phyloP scores from a whole-genome alignment of 139 green algal genomes.

The Tetraselmis chui region DNA sequence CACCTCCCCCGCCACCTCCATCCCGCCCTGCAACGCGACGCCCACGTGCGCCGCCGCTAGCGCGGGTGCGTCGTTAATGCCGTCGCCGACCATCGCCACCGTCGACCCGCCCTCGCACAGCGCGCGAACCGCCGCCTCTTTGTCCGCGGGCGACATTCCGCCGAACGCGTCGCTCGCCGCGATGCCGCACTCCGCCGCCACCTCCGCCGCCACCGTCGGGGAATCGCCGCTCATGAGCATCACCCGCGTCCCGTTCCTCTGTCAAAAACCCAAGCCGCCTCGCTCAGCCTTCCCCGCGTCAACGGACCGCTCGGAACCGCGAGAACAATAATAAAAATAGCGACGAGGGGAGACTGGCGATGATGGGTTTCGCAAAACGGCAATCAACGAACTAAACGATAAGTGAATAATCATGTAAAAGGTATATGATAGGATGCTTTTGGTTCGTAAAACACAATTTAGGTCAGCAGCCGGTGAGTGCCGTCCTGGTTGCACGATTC shows the following conservation, averaged over 20 bases:
- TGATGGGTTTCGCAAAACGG: too few relatives aligned
- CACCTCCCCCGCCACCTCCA: slow-evolving; percentile 72
- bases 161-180: slow-evolving; percentile 15
- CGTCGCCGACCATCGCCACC: slow-evolving; percentile 93
- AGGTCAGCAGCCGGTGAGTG: too few relatives aligned
- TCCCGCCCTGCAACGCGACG: slow-evolving; percentile 53
- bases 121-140: slow-evolving; percentile 30
- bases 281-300: too few relatives aligned
- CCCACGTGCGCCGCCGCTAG: slow-evolving; percentile 70
- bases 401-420: too few relatives aligned
- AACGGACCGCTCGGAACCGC: too few relatives aligned
- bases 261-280: too few relatives aligned
- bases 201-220: slow-evolving; percentile 35
- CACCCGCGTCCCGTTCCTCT: slow-evolving; percentile 59
- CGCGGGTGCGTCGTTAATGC: slow-evolving; percentile 92
- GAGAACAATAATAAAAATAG: too few relatives aligned
- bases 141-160: slow-evolving; percentile 44
- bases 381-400: too few relatives aligned
- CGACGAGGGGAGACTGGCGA: too few relatives aligned
- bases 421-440: too few relatives aligned
- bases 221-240: slow-evolving; percentile 78
- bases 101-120: slow-evolving; percentile 35
- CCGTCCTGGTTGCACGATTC: too few relatives aligned
- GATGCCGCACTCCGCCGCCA: slow-evolving; percentile 57
- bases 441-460: too few relatives aligned